Evolutionary conservation across 371 early-diverging fungal species (phyloP), one percentile per base, ranked within the genome.

Genomic region (Mycotypha africana): DNA sequence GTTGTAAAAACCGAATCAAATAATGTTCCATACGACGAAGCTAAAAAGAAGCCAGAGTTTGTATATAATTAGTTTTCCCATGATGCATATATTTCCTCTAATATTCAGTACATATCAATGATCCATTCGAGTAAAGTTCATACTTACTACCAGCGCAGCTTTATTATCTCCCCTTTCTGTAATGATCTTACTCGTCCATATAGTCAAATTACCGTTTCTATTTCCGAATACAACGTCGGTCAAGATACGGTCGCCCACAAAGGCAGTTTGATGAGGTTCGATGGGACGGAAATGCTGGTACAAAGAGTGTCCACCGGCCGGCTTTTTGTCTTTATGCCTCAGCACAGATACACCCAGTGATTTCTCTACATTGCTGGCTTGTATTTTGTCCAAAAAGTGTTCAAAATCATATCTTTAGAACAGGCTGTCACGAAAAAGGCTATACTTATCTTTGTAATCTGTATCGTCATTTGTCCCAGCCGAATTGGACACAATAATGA

Each of bases 191-290:
- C 52, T 65, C 1, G 83, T 84, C 63, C 87, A 78, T 16, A 95
- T 81, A 0, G 91, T 84, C 12, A 78, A 36, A 57, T 87, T 79
- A 25, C 90, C 92, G 26, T 78, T 70, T 26, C 70, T 52, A 50
- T 93, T 92, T 1, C 88, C 97, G 76, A 86, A 86, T 5, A 91
- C 68, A 0, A 95, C 67, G 49, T 97, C 97, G 0, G 97, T 97
- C 19, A 91, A 53, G 15, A 93, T 63, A 2, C 97, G 81, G 53
- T 95, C 97, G 6, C 97, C 97, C 0, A 92, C 85, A 38, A 95
- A 78, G 0, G 84, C 90, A 8, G 89, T 71, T 36, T 79, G 52
- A 1, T 36, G 20, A 0, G 82, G 65, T 7, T 49, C 30, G 20
- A 58, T 46, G 20, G 45, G 62, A 23, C 39, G n/a, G 7, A 70